phyloP scores from a whole-genome alignment of 371 early-diverging fungal species.

The Mortierella sp. region DNA sequence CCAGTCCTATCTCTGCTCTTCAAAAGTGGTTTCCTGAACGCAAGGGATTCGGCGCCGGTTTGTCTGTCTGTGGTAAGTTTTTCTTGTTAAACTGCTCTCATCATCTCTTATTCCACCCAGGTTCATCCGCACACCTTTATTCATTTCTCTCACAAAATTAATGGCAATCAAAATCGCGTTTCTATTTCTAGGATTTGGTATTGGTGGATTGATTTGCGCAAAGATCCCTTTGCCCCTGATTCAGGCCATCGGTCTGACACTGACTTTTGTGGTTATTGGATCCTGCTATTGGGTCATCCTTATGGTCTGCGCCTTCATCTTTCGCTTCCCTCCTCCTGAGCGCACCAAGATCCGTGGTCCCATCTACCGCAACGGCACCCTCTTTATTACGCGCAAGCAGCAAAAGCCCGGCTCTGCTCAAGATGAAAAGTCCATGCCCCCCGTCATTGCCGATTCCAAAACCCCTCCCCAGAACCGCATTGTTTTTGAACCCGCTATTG shows the following conservation, averaged over 20 bases:
- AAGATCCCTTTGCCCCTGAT: conserved; percentile 69
- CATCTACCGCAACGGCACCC: conserved; percentile 61
- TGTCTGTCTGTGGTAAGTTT: conserved; percentile 71
- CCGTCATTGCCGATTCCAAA: conserved; percentile 53
- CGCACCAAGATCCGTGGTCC: conserved; percentile 70
- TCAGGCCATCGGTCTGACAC: conserved; percentile 63
- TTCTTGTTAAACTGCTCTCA: too few species aligned
- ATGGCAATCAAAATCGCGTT: background rate
- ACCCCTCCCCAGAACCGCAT: conserved; percentile 50
- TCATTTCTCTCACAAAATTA: too few species aligned
- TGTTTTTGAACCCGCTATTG: conserved; percentile 55
- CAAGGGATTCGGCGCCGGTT: conserved; percentile 69
- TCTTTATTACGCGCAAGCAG: conserved; percentile 55
- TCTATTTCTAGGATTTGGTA: conserved; percentile 66
- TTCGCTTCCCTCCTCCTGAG: conserved; percentile 78
- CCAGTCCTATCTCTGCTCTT: conserved; percentile 69
- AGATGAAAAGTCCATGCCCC: conserved; percentile 40
- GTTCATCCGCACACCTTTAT: background rate
- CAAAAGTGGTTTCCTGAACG: conserved; percentile 75
- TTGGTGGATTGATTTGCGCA: conserved; percentile 75
- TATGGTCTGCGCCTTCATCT: conserved; percentile 60
- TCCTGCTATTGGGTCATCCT: conserved; percentile 62
- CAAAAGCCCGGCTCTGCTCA: conserved; percentile 40
- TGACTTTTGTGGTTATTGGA: conserved; percentile 72
- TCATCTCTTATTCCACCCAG: background rate